Evolutionary conservation across 495 filamentous ascomycete species (phyloP), one percentile per base, ranked within the genome.

Genomic region (Lophiostoma macrostomum): DNA sequence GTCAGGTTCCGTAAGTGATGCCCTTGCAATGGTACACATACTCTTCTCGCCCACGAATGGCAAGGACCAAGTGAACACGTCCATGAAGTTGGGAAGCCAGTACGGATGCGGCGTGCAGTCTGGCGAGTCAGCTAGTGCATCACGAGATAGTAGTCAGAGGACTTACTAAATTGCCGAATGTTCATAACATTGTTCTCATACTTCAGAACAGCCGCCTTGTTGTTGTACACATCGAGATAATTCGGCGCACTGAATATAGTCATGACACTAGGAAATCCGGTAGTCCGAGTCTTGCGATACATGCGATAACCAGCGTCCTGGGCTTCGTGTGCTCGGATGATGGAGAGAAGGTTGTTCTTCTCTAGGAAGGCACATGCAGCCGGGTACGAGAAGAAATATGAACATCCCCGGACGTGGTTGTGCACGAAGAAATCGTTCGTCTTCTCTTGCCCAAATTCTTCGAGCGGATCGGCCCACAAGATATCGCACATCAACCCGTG

Each of bases 101-200:
- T 97, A 98, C 13, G 93, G 93, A 71, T 98, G 93, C 5, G 93
- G 93, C 27, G 93, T 96, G 81, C 93, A 98, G 72, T 98, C 68
- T 65, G 47, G 38, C 20, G 43, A 23, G 13, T 44, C 44, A 59
- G 35, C 13, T 23, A 34, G 20, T 27, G 22, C 22, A 16, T 10
- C n/a, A 14, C 28, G 19, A 14, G 16, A 1, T 5, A 23, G 11
- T n/a, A 4, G 22, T 8, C 2, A 42, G 1, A 27, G 48, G 40
- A 64, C 73, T 39, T 70, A 71, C 68, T 98, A 74, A 98, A 98
- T 68, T 98, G 93, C 24, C 93, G 81, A 66, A 98, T 98, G 76
- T 98, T 98, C 93, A 98, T 98, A 50, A 98, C 93, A 67, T 98
- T 98, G 73, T 98, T 98, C 70, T 98, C 93, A 68, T 98, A 98